Evolutionary conservation across 106 monocot species (phyloP), one percentile per base, ranked within the genome.

Genomic region (Hemerocallis citrina): DNA sequence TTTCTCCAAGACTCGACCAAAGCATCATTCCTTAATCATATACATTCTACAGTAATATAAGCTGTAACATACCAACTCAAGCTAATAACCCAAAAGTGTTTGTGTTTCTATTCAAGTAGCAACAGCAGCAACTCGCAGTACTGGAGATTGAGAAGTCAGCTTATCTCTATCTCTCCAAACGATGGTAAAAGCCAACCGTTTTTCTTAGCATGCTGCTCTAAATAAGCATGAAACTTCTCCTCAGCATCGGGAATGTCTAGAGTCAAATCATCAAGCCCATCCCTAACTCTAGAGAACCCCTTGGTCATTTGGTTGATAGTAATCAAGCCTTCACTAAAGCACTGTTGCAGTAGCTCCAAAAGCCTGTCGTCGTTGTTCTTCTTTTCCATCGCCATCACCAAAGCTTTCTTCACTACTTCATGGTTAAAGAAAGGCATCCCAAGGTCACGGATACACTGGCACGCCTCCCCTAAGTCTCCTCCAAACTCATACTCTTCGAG

Each of bases 371-470:
- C 88, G 16, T 79, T 87, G n/a, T n/a, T n/a, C 81, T 88, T 78
- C 81, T 84, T 88, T 27, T 92, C 92, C 84, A 92, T 88, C 12
- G 87, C 92, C 92, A 92, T 92, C 5, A 92, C 78, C 51, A 92
- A 21, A 12, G 88, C 75, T 48, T 84, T 92, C 65, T 92, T 92
- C 14, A 92, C 88, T 7, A 92, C 92, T 59, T 92, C 92, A 28
- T 92, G 92, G 46, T 78, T 73, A 64, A 92, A 92, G 74, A 88
- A 92, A n/a, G 92, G 88, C 84, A 82, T 84, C 2, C 66, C 88
- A 3, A 92, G 52, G 14, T 92, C 92, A 32, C 88, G 87, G 43
- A 92, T 84, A 68, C 92, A 92, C 17, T 58, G 78, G 38, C 88
- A 84, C 4, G 92, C 92, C 52, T 92, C 92, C 12, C 67, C 68